Base-by-base conservation (phyloP, 2,329 filamentous ascomycete genomes). In the Cladophialophora carrionii region DNA sequence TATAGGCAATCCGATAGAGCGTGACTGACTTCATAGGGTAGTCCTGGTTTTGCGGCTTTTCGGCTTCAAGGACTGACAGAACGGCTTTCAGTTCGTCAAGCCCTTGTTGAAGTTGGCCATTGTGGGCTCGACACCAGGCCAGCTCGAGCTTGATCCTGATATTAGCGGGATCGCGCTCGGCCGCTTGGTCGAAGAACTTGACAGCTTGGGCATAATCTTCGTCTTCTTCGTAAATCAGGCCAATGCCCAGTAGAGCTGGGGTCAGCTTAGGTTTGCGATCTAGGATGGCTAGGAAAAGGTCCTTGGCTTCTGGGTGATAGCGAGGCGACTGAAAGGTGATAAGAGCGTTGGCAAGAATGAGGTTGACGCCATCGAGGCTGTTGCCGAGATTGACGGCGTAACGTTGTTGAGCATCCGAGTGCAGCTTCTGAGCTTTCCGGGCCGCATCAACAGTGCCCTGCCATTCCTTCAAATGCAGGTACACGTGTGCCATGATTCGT, bases 221-320 rank as follows among this genome's bases (percentile, higher is more conserved):
- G 70, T 96, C 92, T 72, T 98, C 95, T 76, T 97, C 92, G 54
- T 93, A 89, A 48, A 99, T 94, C 26, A 98, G 79, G 1, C 95
- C 96, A 37, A 97, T 87, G 0, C 95, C 95, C 53, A 98, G 90
- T 67, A 99, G 81, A 2, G 93, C 93, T 32, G 87, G 80, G 0
- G 92, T 96, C 0, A 90, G 93, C 2, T 85, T 86, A 1, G 88
- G 84, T 63, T 96, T 92, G 29, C 90, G 86, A 55, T 86, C 81
- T 0, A 99, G 82, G 4, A 98, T 90, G 32, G 85, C 85, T 71
- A 96, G 88, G 71, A 99, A 98, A 0, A 97, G 82, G n/a, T 78
- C 78, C 74, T 91, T 94, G 1, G 95, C 93, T 78, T 98, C 94
- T 20, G 88, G 84, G 71, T 99, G 95, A 73, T 98, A 88, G 66